Evolutionary conservation across 768 basidiomycete species (phyloP).

Genomic region (Aureoboletus auriporus): DNA sequence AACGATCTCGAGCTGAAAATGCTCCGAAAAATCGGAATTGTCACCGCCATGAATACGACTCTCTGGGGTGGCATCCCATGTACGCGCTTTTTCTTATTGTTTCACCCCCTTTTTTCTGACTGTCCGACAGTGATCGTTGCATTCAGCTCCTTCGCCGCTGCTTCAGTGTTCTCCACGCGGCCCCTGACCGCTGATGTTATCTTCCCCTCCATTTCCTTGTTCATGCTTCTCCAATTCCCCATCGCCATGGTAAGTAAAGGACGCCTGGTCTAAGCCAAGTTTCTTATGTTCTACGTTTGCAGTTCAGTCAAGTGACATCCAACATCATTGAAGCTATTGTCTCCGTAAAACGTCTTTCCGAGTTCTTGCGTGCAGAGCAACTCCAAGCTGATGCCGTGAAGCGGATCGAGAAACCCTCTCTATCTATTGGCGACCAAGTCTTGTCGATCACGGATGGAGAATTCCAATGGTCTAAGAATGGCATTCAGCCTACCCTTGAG

Average conservation of each 20-base stretch:
- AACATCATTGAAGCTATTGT: conserved; percentile 86
- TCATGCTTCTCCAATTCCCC: conserved; percentile 85
- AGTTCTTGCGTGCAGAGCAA: conserved; percentile 75
- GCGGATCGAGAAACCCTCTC: conserved; percentile 37
- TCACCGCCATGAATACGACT: conserved; percentile 58
- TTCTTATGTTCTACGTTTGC: conserved; percentile 2
- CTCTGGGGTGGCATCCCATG: conserved; percentile 69
- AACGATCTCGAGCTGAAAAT: conserved; percentile 80
- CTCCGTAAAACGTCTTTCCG: conserved; percentile 72
- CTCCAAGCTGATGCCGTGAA: conserved; percentile 76
- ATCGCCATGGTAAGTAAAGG: conserved; percentile 62
- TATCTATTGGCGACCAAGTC: conserved; percentile 61
- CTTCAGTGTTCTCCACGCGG: conserved; percentile 52
- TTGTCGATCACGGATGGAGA: conserved; percentile 71
- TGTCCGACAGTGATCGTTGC: conserved; percentile 56
- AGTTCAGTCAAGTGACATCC: conserved; percentile 71
- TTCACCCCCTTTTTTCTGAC: not conserved
- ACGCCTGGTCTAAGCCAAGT: not conserved
- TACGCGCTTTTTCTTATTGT: conserved; percentile 17
- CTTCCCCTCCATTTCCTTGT: conserved; percentile 92
- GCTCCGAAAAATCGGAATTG: conserved; percentile 78
- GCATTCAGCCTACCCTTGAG: conserved; percentile 60
- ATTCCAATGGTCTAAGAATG: conserved; percentile 71
- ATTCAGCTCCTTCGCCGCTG: conserved; percentile 77
- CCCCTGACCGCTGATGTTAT: conserved; percentile 89